Conservation (phyloP, 345 rosid genomes). For the Camelina laxa region DNA sequence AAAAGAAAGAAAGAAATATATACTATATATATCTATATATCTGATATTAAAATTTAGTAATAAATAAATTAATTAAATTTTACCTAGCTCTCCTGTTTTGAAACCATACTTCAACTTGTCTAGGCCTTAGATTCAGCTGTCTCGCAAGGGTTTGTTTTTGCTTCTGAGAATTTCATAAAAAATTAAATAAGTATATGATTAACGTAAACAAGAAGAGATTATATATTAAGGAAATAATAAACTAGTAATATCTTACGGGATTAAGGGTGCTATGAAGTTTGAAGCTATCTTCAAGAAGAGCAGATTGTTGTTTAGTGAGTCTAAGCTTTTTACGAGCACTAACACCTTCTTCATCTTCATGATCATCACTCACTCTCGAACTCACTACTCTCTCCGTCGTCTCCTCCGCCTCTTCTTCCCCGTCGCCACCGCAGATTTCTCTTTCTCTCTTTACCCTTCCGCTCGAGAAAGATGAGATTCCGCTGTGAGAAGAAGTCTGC, state of each 20-base stretch:
- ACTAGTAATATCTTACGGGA: slow-evolving; percentile 60
- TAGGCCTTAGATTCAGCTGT: slow-evolving; percentile 84
- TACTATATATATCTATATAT: background rate
- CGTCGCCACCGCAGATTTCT: slow-evolving; percentile 67
- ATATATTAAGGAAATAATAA: background rate
- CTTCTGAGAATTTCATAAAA: slow-evolving; percentile 53
- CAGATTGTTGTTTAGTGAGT: slow-evolving; percentile 89
- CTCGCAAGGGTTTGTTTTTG: slow-evolving; percentile 91
- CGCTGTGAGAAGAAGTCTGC: slow-evolving; percentile 67
- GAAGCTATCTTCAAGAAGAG: slow-evolving; percentile 93
- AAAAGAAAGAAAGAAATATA: background rate
- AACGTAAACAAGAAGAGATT: background rate
- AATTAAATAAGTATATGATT: background rate
- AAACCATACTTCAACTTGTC: slow-evolving; percentile 99
- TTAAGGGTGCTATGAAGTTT: slow-evolving; percentile 93
- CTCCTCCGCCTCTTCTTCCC: slow-evolving; percentile 52
- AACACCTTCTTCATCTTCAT: slow-evolving; percentile 59
- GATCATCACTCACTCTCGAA: slow-evolving; percentile 52
- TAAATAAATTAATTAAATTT: background rate
- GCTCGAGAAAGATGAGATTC: slow-evolving; percentile 61
- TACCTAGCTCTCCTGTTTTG: slow-evolving; percentile 99
- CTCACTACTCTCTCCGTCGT: slow-evolving; percentile 44
- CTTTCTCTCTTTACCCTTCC: slow-evolving; percentile 64
- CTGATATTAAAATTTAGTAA: background rate
- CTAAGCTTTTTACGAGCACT: slow-evolving; percentile 90